Evolutionary conservation across 805 yeast genomes (phyloP).

Genomic region (Huiozyma sinensis): DNA sequence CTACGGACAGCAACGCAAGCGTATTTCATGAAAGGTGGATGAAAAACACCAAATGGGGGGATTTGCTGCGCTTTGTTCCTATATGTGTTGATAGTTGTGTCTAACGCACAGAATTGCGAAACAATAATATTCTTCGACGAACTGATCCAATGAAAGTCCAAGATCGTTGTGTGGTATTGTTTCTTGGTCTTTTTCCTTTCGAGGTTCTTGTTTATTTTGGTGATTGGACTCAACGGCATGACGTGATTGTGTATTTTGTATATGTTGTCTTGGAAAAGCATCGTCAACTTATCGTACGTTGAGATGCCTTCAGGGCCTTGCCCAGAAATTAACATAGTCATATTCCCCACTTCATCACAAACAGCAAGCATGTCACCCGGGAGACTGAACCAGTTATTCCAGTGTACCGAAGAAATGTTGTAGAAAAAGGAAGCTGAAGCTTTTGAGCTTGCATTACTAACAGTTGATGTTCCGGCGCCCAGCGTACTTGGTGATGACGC

Average conservation of each 20-base stretch:
- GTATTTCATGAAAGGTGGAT: constrained; percentile 30
- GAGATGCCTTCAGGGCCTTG: constrained; percentile 29
- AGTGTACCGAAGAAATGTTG: constrained; percentile 39
- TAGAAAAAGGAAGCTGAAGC: constrained; percentile 18
- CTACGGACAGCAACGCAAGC: constrained; percentile 27
- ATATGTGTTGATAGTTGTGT: constrained; percentile 16
- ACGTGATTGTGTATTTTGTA: constrained; percentile 23
- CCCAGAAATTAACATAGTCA: constrained; percentile 46
- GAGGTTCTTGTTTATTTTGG: constrained; percentile 30
- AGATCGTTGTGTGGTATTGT: constrained; percentile 24
- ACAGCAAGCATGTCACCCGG: constrained; percentile 74
- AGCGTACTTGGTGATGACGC: not conserved
- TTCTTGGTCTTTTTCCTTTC: constrained; percentile 31
- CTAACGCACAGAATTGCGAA: constrained; percentile 25
- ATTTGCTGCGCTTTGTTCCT: constrained; percentile 27
- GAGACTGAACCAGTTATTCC: constrained; percentile 47
- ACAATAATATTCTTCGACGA: constrained; percentile 29
- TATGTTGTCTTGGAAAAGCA: constrained; percentile 32
- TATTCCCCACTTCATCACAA: constrained; percentile 60
- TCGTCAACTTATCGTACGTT: constrained; percentile 25
- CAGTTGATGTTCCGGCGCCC: not conserved
- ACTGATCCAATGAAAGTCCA: constrained; percentile 36
- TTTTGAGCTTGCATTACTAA: not conserved
- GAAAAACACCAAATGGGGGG: constrained; percentile 27
- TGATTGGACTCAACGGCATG: constrained; percentile 15